Evolutionary conservation across 2,329 filamentous ascomycete species (phyloP).

Genomic region (Trichoderma endophyticum): DNA sequence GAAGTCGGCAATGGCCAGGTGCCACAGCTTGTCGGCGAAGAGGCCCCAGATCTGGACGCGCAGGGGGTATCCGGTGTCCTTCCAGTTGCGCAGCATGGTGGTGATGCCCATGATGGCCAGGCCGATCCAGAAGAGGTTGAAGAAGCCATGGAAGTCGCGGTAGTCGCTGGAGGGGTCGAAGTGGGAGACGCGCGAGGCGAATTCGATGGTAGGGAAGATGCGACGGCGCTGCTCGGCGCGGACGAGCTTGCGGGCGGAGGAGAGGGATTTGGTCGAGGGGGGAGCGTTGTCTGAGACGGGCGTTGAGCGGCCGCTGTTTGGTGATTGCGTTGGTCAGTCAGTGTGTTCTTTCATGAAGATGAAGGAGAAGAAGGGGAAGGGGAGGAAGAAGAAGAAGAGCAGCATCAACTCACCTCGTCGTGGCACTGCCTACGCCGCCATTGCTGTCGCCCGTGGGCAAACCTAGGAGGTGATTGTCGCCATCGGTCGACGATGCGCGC

Average conservation of each 20-base stretch:
- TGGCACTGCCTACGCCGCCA: slow-evolving; percentile 36
- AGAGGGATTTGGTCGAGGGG: slow-evolving; percentile 85
- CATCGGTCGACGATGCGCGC: slow-evolving; percentile 35
- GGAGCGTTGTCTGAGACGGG: slow-evolving; percentile 85
- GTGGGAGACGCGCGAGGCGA: slow-evolving; percentile 85
- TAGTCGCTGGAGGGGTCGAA: slow-evolving; percentile 93
- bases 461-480: slow-evolving; percentile 33
- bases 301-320: slow-evolving; percentile 70
- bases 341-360: background rate
- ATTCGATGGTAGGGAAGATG: slow-evolving; percentile 91
- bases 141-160: slow-evolving; percentile 94
- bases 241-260: slow-evolving; percentile 76
- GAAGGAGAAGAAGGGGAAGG: background rate
- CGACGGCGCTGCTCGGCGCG: slow-evolving; percentile 77
- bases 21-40: slow-evolving; percentile 84
- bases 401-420: slow-evolving; percentile 41
- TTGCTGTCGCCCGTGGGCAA: slow-evolving; percentile 27
- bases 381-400: background rate
- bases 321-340: slow-evolving; percentile 2
- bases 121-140: slow-evolving; percentile 96
- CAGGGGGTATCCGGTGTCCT: slow-evolving; percentile 86
- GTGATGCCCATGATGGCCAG: slow-evolving; percentile 96
- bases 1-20: slow-evolving; percentile 77
- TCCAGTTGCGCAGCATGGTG: slow-evolving; percentile 86
- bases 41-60: slow-evolving; percentile 83